These are phyloP conservation scores for Gamsiella multidivaricata DNA, from an alignment of 192 early-diverging fungal genomes.

Conservation along the genomic window DNA sequence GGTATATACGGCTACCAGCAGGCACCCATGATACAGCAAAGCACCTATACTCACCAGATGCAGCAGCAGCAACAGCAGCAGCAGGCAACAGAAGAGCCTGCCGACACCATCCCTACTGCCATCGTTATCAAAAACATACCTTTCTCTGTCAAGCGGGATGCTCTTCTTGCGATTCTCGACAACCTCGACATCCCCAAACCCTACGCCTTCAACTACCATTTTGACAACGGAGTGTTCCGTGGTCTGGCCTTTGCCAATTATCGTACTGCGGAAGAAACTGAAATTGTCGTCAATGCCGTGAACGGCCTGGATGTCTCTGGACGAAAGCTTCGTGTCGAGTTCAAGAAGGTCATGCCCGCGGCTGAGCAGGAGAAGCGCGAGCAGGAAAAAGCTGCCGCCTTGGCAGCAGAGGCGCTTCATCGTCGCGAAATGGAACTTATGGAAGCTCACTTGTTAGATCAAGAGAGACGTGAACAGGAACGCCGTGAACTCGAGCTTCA, in stretches of 20 bases:
- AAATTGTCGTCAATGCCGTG: constrained; percentile 72
- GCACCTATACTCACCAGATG: constrained; percentile 6
- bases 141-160: constrained; percentile 82
- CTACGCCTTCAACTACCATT: constrained; percentile 89
- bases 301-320: constrained; percentile 80
- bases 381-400: constrained; percentile 57
- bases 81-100: constrained; percentile 16
- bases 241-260: constrained; percentile 88
- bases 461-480: constrained; percentile 39
- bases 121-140: constrained; percentile 89
- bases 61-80: constrained; percentile 30
- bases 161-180: constrained; percentile 75
- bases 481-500: constrained; percentile 40
- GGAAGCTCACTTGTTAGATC: constrained; percentile 43
- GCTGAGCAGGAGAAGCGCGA: constrained; percentile 68
- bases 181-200: constrained; percentile 76
- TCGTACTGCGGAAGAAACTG: constrained; percentile 80
- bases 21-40: constrained; percentile 1
- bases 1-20: constrained; percentile 23
- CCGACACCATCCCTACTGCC: constrained; percentile 75
- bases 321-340: constrained; percentile 83
- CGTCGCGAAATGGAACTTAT: constrained; percentile 57
- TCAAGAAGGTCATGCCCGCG: constrained; percentile 79
- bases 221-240: constrained; percentile 82
- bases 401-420: constrained; percentile 50